Evolutionary conservation across 2,329 filamentous ascomycete species (phyloP), one percentile per base, ranked within the genome.

Genomic region (Emmonsia crescens): DNA sequence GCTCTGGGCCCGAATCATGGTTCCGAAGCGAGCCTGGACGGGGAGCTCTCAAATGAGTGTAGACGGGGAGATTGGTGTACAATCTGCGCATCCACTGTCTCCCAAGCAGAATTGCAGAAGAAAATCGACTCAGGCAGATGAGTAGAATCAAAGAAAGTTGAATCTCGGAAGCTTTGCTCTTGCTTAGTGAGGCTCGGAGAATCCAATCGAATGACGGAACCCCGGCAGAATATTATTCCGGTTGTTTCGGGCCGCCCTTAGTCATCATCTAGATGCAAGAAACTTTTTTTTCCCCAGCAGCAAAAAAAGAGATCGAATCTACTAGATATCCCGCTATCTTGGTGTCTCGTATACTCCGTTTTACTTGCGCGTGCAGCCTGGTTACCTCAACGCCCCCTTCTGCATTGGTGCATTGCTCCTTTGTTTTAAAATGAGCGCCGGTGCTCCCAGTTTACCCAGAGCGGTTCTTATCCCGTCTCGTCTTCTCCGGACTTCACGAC

Each of bases 1-100:
- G 67, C 81, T 82, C 75, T 84, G 83, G 70, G 83, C 80, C 77
- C 84, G 83, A 73, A 85, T 79, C 85, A 87, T 88, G 74, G 76
- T 81, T 70, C 64, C 66, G 60, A 62, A 59, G 42, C 12, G 36
- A 42, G 21, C 31, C 21, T 27, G 12, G 36, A 33, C 61, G 61
- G 51, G 55, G 55, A 51, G 55, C 60, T 61, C 61, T 64, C 59
- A 55, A 52, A 62, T 33, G 64, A 65, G 61, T 56, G 42, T 64
- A 59, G 51, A 57, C 27, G 59, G 59, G 42, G 56, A 44, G 54
- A 24, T 31, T 51, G 10, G 21, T 8, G 21, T 24, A 38, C 48
- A 27, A 40, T 46, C 57, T 52, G 48, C 57, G 21, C 48, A 57
- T 49, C 42, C n/a, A 48, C 31, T 49, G 29, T 61, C 52, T 57